Percentiles rank a stretch among this genome's conserved stretches.
Conservation (phyloP, 345 rosid genomes). For the Schrenkiella parvula region DNA sequence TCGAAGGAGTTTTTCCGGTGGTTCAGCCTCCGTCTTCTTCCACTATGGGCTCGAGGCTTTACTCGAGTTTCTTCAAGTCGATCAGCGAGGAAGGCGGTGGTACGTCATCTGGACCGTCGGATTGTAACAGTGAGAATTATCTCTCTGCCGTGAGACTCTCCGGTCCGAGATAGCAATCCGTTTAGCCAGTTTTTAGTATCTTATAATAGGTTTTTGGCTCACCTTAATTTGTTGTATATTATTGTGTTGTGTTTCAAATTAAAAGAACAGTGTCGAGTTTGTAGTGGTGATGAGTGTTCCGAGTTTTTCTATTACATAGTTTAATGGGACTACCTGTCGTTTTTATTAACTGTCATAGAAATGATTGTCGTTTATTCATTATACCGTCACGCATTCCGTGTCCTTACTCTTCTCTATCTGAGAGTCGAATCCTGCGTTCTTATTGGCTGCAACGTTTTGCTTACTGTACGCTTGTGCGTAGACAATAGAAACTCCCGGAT, state of each 20-base stretch:
- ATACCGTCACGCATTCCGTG: conserved; percentile 2
- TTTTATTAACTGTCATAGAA: not conserved
- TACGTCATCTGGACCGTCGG: conserved; percentile 75
- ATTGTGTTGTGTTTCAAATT: not conserved
- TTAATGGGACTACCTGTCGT: not conserved
- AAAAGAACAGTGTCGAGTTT: not conserved
- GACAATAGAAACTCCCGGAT: not conserved
- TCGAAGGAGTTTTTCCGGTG: conserved; percentile 71
- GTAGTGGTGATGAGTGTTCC: not conserved
- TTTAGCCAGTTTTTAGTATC: not conserved
- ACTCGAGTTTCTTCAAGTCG: conserved; percentile 40
- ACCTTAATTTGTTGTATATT: conserved; percentile 25
- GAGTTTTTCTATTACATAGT: not conserved
- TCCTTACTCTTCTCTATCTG: not conserved
- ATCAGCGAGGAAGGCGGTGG: conserved; percentile 63
- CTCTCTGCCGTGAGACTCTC: conserved; percentile 82
- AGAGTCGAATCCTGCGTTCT: not conserved
- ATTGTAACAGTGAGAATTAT: conserved; percentile 57
- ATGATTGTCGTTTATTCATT: conserved; percentile 8
- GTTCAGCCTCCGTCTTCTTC: conserved; percentile 61
- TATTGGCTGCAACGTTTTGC: not conserved
- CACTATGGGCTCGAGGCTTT: conserved; percentile 58
- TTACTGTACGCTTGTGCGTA: not conserved
- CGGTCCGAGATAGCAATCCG: conserved; percentile 71
- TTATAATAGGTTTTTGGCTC: conserved; percentile 16